These are phyloP conservation scores for Entamoeba moshkovskii DNA, from an alignment of 208 protist genomes.

Conservation along the genomic window DNA sequence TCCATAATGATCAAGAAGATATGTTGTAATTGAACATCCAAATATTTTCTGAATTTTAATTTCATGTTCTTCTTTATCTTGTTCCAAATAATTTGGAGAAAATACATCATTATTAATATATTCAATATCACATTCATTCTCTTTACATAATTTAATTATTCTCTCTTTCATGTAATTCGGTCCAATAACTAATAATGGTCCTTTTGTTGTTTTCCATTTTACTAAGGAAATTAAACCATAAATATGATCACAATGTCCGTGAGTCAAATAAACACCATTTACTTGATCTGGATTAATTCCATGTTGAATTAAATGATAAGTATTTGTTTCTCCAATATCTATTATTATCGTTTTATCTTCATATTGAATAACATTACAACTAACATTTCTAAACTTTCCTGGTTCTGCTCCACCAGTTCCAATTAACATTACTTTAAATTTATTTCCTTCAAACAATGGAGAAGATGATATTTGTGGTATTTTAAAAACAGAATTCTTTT, in stretches of 20 bases:
- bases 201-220: background rate
- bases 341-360: background rate
- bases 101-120: background rate
- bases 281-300: background rate
- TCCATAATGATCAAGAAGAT: background rate
- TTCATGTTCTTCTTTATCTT: background rate
- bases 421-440: too few species aligned
- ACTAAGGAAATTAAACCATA: background rate
- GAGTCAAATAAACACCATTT: background rate
- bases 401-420: background rate
- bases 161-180: background rate
- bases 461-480: too few species aligned
- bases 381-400: background rate
- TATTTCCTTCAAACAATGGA: too few species aligned
- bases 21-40: background rate
- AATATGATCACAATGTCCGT: background rate
- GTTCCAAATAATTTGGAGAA: too few species aligned
- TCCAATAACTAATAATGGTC: background rate
- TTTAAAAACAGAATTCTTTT: too few species aligned
- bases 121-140: background rate
- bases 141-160: background rate
- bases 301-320: background rate
- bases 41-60: background rate
- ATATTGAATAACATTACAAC: background rate
- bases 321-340: background rate